A percentile compares a stretch with the other conserved stretches of the same genome.
phyloP scores from a whole-genome alignment of 1,139 yeast species.

The Candida mesenterica region DNA sequence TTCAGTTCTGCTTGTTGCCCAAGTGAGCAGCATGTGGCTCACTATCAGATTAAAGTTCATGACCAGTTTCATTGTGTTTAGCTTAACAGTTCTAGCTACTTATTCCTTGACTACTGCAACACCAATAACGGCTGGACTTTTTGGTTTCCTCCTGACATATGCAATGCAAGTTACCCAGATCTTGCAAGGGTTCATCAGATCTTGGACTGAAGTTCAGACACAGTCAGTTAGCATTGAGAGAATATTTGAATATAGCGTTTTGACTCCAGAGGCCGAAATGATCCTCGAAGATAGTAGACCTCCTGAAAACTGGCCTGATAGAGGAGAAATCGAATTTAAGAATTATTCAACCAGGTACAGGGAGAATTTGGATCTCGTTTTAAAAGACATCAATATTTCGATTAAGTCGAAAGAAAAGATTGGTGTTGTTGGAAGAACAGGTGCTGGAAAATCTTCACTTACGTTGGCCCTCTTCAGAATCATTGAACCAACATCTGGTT shows the following conservation, averaged over 20 bases:
- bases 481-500: slow-evolving; percentile 34
- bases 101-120: slow-evolving; percentile 2
- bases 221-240: slow-evolving; percentile 36
- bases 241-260: slow-evolving; percentile 33
- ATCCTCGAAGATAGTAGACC: slow-evolving; percentile 28
- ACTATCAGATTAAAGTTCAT: slow-evolving; percentile 38
- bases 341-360: slow-evolving; percentile 36
- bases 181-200: slow-evolving; percentile 31
- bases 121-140: slow-evolving; percentile 29
- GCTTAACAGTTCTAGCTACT: slow-evolving; percentile 21
- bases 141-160: slow-evolving; percentile 39
- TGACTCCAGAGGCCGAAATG: slow-evolving; percentile 35
- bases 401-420: slow-evolving; percentile 35
- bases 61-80: slow-evolving; percentile 31
- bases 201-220: slow-evolving; percentile 37
- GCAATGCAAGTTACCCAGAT: slow-evolving; percentile 32
- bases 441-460: slow-evolving; percentile 42
- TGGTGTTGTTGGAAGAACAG: slow-evolving; percentile 44
- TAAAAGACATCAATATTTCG: slow-evolving; percentile 25
- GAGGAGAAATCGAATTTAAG: slow-evolving; percentile 30
- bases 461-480: slow-evolving; percentile 40
- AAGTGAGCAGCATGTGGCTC: slow-evolving; percentile 36
- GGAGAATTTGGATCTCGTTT: slow-evolving; percentile 36
- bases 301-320: slow-evolving; percentile 28
- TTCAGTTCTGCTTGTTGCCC: slow-evolving; percentile 22